A percentile compares a stretch with the other conserved stretches of the same genome.
Evolutionary conservation across 208 protist species (phyloP).

Genomic region (Acanthamoeba polyphaga): DNA sequence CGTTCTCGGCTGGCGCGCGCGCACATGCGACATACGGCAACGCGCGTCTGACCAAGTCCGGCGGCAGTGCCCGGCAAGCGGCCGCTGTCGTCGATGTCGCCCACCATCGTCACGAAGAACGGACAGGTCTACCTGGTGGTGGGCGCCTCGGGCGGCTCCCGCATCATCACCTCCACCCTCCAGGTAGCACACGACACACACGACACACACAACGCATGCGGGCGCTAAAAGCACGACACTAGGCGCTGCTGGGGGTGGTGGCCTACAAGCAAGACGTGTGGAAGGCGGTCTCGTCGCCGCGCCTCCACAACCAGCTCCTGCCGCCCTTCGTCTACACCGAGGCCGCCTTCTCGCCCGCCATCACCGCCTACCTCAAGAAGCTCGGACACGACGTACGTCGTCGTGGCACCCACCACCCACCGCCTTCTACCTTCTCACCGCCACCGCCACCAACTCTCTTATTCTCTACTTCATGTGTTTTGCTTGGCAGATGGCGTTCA

Average conservation of each 20-base stretch:
- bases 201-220: too few species aligned
- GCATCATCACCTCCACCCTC: constrained; percentile 81
- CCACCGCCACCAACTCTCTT: background rate
- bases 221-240: too few species aligned
- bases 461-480: background rate
- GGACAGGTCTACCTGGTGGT: constrained; percentile 76
- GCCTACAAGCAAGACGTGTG: constrained; percentile 37
- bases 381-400: background rate
- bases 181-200: constrained; percentile 10
- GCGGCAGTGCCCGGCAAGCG: constrained; percentile 83
- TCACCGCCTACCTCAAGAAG: constrained; percentile 15
- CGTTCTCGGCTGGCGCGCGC: background rate
- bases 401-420: too few species aligned
- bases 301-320: constrained; percentile 66
- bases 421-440: background rate
- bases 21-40: too few species aligned
- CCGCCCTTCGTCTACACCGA: constrained; percentile 46
- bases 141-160: constrained; percentile 81
- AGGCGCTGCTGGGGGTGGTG: constrained; percentile 49
- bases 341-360: background rate
- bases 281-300: constrained; percentile 11
- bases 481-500: background rate
- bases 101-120: constrained; percentile 82
- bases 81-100: constrained; percentile 86
- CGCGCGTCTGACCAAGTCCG: background rate